Base-by-base conservation (phyloP, 2,329 filamentous ascomycete genomes). In the Aaosphaeria arxii region DNA sequence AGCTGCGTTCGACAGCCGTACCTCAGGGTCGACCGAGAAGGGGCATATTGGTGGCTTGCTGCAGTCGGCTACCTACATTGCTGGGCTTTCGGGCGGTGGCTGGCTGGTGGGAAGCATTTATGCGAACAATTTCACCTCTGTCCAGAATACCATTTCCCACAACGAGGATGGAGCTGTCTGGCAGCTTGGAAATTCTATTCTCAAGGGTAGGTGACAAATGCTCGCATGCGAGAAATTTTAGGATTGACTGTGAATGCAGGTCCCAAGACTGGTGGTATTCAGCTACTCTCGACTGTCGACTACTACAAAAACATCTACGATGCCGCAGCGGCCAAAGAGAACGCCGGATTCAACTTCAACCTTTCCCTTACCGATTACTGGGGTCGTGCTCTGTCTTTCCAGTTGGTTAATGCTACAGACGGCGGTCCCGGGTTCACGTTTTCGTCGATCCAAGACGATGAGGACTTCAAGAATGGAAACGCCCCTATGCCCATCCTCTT, bases 81-180 rank as follows among this genome's bases (percentile, higher is more conserved):
- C 89, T 2, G 90, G 89, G 6, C 76, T 95, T 3, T 92, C 88
- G 6, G 90, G 91, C 30, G 90, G 90, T 46, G 83, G 85, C 44
- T 95, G 91, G 91, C 76, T 95, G 13, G 81, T 95, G 4, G 88
- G 89, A n/a, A 89, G 86, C 46, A 74, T 95, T 7, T 91, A 83
- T 51, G 75, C 84, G 58, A 85, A 86, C 67, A 95, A 95, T 73
- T 95, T 90, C 66, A 87, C 84, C 7, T 83, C 85, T 0, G 79
- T 91, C 4, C 70, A 80, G 42, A 67, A 70, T 51, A 77, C 89
- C 43, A 70, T 81, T 44, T 70, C 76, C 28, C 64, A 76, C 33
- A 67, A 62, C 5, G 50, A 60, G 2, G 73, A 78, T 6, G 74
- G 72, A 5, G 71, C 72, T 9, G 66, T 87, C 1, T 88, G 85